Conservation (phyloP, 23 red algal genomes). For the Cyanidioschyzon merolae region DNA sequence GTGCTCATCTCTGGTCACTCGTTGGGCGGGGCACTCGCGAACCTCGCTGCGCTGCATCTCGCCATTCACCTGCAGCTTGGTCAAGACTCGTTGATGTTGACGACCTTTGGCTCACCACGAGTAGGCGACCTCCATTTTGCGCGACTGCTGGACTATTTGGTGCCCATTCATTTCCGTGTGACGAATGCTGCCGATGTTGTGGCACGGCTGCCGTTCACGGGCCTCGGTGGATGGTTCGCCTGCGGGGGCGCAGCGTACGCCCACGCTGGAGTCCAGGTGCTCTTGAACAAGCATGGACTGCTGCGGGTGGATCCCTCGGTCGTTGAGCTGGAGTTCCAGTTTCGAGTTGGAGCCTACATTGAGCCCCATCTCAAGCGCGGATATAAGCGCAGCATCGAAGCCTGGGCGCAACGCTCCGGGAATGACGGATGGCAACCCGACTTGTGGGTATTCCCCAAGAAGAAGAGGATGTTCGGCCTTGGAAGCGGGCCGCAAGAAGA, state of each 20-base stretch:
- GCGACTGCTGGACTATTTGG: conserved; percentile 3
- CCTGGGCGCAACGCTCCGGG: not conserved
- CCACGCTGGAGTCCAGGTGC: conserved; percentile 53
- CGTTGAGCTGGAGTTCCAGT: conserved; percentile 49
- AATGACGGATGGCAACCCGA: not conserved
- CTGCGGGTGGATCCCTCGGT: conserved; percentile 71
- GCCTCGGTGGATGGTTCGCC: not conserved
- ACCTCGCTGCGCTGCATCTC: conserved; percentile 15
- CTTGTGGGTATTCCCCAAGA: not conserved
- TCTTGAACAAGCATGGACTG: conserved; percentile 48
- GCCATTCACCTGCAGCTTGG: not conserved
- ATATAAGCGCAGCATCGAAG: not conserved
- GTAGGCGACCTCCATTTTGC: conserved; percentile 7
- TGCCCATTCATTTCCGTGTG: conserved; percentile 3
- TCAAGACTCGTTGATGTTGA: not conserved
- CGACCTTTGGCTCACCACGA: conserved; percentile 15
- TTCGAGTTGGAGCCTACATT: not conserved
- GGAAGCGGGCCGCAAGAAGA: no score
- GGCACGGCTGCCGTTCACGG: conserved; percentile 4
- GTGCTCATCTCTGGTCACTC: conserved; percentile 88
- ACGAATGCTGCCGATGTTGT: not conserved
- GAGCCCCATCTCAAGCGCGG: not conserved
- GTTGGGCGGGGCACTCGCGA: conserved; percentile 69
- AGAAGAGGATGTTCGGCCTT: no score
- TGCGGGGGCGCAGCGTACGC: conserved; percentile 18